phyloP scores from a whole-genome alignment of 2,329 filamentous ascomycete genomes.

The Aotearoamyces nothofagi region DNA sequence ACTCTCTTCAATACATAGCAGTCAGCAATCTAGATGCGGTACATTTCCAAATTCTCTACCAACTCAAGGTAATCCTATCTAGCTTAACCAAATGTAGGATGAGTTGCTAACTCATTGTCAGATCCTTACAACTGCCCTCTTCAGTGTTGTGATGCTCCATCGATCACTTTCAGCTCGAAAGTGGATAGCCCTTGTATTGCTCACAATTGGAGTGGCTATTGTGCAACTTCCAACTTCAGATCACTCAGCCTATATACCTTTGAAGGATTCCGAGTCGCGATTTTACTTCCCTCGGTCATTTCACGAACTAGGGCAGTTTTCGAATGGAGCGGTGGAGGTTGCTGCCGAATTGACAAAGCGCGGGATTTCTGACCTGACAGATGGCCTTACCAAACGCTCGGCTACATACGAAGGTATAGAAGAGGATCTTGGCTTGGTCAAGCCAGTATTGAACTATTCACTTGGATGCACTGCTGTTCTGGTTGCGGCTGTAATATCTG shows the following conservation, averaged over 20 bases:
- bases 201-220: conserved; percentile 71
- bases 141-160: conserved; percentile 66
- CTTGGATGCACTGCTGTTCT: conserved; percentile 69
- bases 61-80: conserved; percentile 54
- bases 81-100: not conserved
- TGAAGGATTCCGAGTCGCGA: conserved; percentile 40
- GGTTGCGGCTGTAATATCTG: conserved; percentile 64
- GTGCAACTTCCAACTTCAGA: conserved; percentile 61
- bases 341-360: conserved; percentile 35
- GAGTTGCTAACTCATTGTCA: conserved; percentile 13
- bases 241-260: conserved; percentile 38
- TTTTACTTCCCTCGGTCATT: conserved; percentile 64
- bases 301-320: conserved; percentile 57
- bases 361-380: conserved; percentile 23
- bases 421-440: conserved; percentile 35
- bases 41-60: conserved; percentile 85
- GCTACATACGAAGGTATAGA: conserved; percentile 86
- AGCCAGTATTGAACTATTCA: conserved; percentile 54
- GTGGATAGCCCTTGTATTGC: conserved; percentile 66
- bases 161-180: conserved; percentile 54
- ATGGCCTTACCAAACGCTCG: conserved; percentile 48
- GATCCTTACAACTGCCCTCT: conserved; percentile 79
- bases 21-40: conserved; percentile 84
- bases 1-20: conserved; percentile 84
- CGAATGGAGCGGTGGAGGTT: conserved; percentile 32